phyloP scores from a whole-genome alignment of 306 rosid species.

The Lathyrus sativus region DNA sequence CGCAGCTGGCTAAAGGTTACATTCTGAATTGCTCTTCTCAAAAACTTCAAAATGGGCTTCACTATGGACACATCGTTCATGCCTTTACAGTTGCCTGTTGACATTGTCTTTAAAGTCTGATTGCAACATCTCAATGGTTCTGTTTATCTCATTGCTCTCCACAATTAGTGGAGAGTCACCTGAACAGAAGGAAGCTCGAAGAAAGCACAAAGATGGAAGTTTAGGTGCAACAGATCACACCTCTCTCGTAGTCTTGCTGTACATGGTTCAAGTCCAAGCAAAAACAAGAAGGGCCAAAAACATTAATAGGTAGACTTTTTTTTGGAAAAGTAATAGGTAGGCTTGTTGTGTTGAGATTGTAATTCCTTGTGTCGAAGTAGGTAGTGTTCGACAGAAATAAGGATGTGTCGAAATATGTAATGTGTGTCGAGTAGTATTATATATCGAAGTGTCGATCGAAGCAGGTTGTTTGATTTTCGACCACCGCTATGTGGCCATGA shows the following conservation, averaged over 20 bases:
- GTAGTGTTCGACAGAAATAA: too few relatives aligned
- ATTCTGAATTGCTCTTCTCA: background rate
- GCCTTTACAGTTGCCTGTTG: background rate
- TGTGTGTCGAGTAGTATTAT: too few relatives aligned
- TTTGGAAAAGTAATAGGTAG: too few relatives aligned
- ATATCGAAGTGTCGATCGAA: too few relatives aligned
- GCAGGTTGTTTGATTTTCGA: too few relatives aligned
- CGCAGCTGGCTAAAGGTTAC: background rate
- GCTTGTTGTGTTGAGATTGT: too few relatives aligned
- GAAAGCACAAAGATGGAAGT: slow-evolving; percentile 1
- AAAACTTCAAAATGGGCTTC: slow-evolving; percentile 6
- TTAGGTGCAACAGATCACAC: background rate
- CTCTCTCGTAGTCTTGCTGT: background rate
- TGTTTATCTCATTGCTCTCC: background rate
- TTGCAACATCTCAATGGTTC: slow-evolving; percentile 6
- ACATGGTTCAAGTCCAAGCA: slow-evolving; percentile 1
- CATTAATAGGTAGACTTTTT: background rate
- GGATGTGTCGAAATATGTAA: too few relatives aligned
- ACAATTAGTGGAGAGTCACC: background rate
- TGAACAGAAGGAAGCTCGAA: background rate
- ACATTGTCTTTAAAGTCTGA: background rate
- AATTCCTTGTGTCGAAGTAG: too few relatives aligned
- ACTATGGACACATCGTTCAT: background rate
- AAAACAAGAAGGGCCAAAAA: background rate
- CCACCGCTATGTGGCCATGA: too few relatives aligned